phyloP scores from a whole-genome alignment of 257 asterid genomes.

The Nicotiana tabacum region DNA sequence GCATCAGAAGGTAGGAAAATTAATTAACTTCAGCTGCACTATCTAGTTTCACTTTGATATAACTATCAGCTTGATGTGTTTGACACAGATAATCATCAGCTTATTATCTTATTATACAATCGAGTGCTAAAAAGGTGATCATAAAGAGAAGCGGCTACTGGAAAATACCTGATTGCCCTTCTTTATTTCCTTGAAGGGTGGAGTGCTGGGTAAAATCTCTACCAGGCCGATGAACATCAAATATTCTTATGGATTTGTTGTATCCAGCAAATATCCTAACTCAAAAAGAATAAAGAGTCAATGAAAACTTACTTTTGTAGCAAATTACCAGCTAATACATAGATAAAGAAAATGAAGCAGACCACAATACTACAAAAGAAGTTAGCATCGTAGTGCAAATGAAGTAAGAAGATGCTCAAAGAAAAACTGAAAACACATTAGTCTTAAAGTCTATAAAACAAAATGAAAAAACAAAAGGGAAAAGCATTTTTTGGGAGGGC shows the following conservation, averaged over 20 bases:
- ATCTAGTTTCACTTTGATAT: neutral
- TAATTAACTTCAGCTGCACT: neutral
- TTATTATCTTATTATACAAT: neutral
- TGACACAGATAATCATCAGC: neutral
- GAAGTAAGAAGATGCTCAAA: neutral
- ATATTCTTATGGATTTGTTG: conserved; percentile 65
- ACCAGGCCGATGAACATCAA: conserved; percentile 94
- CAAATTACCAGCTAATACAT: neutral
- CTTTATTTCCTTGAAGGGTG: conserved; percentile 68
- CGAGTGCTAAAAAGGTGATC: neutral
- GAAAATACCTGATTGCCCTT: conserved; percentile 80
- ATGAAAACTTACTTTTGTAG: neutral
- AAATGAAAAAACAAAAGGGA: neutral
- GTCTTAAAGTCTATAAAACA: neutral
- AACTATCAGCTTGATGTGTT: neutral
- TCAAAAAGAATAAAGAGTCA: neutral
- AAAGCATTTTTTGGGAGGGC: neutral
- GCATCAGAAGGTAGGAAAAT: neutral
- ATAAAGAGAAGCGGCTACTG: neutral
- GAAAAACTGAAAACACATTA: neutral
- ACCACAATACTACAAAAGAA: neutral
- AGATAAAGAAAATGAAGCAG: neutral
- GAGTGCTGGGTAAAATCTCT: conserved; percentile 80
- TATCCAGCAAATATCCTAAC: conserved; percentile 87
- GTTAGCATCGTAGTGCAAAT: neutral